These are phyloP conservation scores for Telfairia occidentalis DNA, from an alignment of 331 rosid species.

Conservation along the genomic window DNA sequence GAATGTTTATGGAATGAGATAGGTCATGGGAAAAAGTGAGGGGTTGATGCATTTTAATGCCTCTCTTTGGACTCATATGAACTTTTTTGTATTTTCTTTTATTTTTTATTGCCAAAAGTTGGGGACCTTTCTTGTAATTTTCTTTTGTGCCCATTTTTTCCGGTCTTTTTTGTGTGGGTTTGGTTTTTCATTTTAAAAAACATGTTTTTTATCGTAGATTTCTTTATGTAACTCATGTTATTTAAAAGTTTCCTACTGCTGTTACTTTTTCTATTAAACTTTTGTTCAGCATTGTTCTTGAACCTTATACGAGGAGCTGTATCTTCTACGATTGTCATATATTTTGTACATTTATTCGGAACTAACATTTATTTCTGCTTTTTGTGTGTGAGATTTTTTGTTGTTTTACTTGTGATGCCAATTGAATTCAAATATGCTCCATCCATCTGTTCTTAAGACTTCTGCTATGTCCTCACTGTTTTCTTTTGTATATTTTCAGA, in stretches of 20 bases:
- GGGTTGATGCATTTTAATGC: too few relatives aligned
- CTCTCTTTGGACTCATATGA: too few relatives aligned
- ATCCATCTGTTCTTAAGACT: background rate
- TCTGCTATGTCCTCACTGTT: background rate
- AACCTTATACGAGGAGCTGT: background rate
- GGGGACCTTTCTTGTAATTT: too few relatives aligned
- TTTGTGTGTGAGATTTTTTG: background rate
- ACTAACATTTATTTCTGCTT: background rate
- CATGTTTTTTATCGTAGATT: background rate
- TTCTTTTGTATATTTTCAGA: slow-evolving; percentile 28
- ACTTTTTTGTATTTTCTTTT: too few relatives aligned
- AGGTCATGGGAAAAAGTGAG: too few relatives aligned
- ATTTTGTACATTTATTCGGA: background rate
- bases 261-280: background rate
- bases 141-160: too few relatives aligned
- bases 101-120: too few relatives aligned
- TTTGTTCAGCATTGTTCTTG: background rate
- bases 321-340: background rate
- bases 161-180: too few relatives aligned
- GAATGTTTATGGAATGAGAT: too few relatives aligned
- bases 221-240: background rate
- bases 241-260: background rate
- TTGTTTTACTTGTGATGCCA: background rate
- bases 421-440: background rate
- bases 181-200: too few relatives aligned